These are phyloP conservation scores for Candida gigantensis DNA, from an alignment of 1,139 yeast genomes.

Conservation along the genomic window DNA sequence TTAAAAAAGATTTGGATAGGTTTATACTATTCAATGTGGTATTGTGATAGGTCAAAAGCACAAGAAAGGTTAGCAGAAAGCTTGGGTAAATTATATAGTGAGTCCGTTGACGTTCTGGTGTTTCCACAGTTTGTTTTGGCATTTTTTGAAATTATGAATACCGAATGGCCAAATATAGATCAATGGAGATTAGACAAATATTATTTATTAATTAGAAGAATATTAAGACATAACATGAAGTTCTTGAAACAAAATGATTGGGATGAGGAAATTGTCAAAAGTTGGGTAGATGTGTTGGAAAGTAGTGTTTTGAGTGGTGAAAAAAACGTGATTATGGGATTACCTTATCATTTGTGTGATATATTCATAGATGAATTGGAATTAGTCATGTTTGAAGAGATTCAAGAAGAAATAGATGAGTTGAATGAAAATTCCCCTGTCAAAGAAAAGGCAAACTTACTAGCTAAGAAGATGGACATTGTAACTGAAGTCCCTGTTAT, in stretches of 20 bases:
- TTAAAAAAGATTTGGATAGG: conserved; percentile 93
- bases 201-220: conserved; percentile 76
- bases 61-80: conserved; percentile 82
- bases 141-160: conserved; percentile 77
- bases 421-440: conserved; percentile 27
- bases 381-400: conserved; percentile 53
- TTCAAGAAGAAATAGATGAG: conserved; percentile 44
- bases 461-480: conserved; percentile 28
- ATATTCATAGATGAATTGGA: conserved; percentile 84
- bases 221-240: conserved; percentile 63
- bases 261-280: conserved; percentile 50
- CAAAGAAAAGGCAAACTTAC: conserved; percentile 27
- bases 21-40: conserved; percentile 92
- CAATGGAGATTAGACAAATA: conserved; percentile 87
- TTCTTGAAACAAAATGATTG: conserved; percentile 58
- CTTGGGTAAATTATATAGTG: conserved; percentile 62
- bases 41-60: conserved; percentile 87
- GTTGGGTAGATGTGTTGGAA: conserved; percentile 46
- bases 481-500: conserved; percentile 54
- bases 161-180: conserved; percentile 86
- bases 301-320: conserved; percentile 58
- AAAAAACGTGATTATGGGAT: conserved; percentile 64
- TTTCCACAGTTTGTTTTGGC: conserved; percentile 58
- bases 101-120: conserved; percentile 27
- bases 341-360: conserved; percentile 85